These are phyloP conservation scores for Pythium graminicola DNA, from an alignment of 352 stramenopile genomes.

Conservation along the genomic window DNA sequence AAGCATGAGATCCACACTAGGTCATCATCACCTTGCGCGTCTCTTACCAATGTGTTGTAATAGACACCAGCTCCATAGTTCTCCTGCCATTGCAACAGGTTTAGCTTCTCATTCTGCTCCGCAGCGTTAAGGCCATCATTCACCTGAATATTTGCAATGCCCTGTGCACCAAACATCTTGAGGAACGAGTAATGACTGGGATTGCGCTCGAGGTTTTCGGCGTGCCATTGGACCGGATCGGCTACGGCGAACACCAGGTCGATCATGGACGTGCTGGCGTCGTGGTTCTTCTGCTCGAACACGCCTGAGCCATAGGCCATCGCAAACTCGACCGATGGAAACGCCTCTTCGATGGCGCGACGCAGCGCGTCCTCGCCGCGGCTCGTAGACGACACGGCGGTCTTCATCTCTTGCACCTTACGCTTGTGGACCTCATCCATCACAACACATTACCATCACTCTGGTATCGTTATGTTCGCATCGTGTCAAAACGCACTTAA, in stretches of 20 bases:
- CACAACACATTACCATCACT: constrained; percentile 9
- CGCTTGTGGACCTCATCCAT: not conserved
- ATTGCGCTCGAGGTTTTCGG: constrained; percentile 69
- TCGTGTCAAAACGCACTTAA: not conserved
- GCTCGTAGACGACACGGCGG: not conserved
- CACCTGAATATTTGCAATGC: constrained; percentile 55
- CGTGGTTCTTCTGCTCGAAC: constrained; percentile 71
- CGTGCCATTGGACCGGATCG: constrained; percentile 75
- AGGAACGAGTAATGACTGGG: constrained; percentile 78
- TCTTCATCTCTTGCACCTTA: not conserved
- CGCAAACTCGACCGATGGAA: constrained; percentile 67
- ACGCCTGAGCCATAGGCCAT: constrained; percentile 83
- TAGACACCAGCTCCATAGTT: constrained; percentile 77
- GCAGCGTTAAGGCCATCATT: not conserved
- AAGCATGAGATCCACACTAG: constrained; percentile 23
- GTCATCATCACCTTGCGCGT: not conserved
- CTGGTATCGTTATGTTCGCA: constrained; percentile 1
- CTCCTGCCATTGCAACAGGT: constrained; percentile 23
- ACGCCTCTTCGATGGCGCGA: constrained; percentile 47
- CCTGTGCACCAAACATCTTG: constrained; percentile 50
- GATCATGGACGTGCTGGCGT: constrained; percentile 75
- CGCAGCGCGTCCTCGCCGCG: constrained; percentile 31
- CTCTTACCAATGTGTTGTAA: constrained; percentile 74
- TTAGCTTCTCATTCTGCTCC: not conserved
- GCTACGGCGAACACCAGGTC: constrained; percentile 86